Evolutionary conservation across 768 basidiomycete genomes (phyloP).

Genomic region (Hypsizygus marmoreus): DNA sequence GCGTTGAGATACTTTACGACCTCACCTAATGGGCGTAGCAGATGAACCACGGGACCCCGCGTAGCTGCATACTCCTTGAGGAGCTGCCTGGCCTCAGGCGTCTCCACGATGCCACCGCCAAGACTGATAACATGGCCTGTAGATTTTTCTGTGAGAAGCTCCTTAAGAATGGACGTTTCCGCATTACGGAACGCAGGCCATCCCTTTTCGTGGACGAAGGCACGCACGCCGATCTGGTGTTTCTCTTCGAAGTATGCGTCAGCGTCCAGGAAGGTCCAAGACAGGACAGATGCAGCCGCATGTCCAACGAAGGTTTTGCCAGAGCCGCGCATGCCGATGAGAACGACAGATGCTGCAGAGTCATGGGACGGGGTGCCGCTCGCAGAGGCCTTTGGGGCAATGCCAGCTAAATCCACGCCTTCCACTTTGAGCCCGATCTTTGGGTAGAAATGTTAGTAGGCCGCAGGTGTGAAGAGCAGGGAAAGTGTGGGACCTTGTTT

Average conservation of each 20-base stretch:
- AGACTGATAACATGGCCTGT: slow-evolving; percentile 80
- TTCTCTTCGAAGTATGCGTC: slow-evolving; percentile 76
- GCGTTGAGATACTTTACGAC: slow-evolving; percentile 78
- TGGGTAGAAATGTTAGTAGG: slow-evolving; percentile 1
- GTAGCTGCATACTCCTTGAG: slow-evolving; percentile 64
- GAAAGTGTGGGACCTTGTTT: slow-evolving; percentile 68
- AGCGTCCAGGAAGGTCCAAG: slow-evolving; percentile 79
- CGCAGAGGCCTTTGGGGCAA: slow-evolving; percentile 41
- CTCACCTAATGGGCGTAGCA: slow-evolving; percentile 78
- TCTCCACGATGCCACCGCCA: slow-evolving; percentile 95
- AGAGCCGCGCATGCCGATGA: slow-evolving; percentile 85
- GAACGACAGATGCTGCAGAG: slow-evolving; percentile 18
- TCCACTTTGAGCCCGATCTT: slow-evolving; percentile 89
- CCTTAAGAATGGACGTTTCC: slow-evolving; percentile 69
- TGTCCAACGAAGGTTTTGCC: slow-evolving; percentile 91
- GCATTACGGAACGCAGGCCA: slow-evolving; percentile 90
- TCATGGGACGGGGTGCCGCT: slow-evolving; percentile 32
- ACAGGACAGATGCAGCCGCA: slow-evolving; percentile 71
- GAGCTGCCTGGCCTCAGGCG: slow-evolving; percentile 67
- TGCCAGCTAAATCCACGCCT: slow-evolving; percentile 72
- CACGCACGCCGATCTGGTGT: slow-evolving; percentile 60
- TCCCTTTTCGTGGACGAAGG: slow-evolving; percentile 80
- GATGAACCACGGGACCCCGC: slow-evolving; percentile 79
- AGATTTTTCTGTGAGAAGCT: slow-evolving; percentile 61
- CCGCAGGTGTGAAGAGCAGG: not conserved